Base-by-base conservation (phyloP, 345 rosid species). In the Lepidium aucheri region DNA sequence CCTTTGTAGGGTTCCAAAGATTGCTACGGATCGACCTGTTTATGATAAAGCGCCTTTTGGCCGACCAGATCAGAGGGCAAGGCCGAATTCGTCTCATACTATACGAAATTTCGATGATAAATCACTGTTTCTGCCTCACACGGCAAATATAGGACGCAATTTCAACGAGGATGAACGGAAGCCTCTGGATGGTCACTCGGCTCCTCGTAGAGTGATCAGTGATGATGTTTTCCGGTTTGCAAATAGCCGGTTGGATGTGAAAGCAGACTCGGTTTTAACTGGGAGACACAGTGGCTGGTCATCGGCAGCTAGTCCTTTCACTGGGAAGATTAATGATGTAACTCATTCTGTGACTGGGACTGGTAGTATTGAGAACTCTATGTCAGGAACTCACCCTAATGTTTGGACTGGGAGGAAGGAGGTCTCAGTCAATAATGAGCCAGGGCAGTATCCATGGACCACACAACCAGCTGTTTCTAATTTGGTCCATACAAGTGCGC, bases 141-240 rank as follows among this genome's bases (percentile, higher is more conserved):
- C 74, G 0, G 71, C 61, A 0, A 84, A 78, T 47, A 86, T 90
- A 53, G 97, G 93, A 36, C 85, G 90, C 14, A 78, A 86, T 68
- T 90, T 90, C 32, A 93, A 72, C 35, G 97, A 90, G 77, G 97
- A 90, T 54, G 97, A 90, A 66, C 75, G 95, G 33, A 90, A 81
- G 75, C 95, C 93, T 4, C 78, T 87, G 15, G 93, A 88, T 76
- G 87, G 95, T 53, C 69, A 70, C 44, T 83, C 86, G 0, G 83
- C 69, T 9, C 84, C 93, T 0, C 86, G 95, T n/a, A 77, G 83
- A 63, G 80, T 75, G 6, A 62, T 87, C 14, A 74, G 79, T 52
- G 95, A 90, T 74, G 90, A 87, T 53, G 80, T 84, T 63, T 76
- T 85, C 52, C 46, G 63, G 14, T 73, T 50, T 18, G 62, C 77